Evolutionary conservation across 345 rosid genomes (phyloP).

Genomic region (Bruguiera sexangula): DNA sequence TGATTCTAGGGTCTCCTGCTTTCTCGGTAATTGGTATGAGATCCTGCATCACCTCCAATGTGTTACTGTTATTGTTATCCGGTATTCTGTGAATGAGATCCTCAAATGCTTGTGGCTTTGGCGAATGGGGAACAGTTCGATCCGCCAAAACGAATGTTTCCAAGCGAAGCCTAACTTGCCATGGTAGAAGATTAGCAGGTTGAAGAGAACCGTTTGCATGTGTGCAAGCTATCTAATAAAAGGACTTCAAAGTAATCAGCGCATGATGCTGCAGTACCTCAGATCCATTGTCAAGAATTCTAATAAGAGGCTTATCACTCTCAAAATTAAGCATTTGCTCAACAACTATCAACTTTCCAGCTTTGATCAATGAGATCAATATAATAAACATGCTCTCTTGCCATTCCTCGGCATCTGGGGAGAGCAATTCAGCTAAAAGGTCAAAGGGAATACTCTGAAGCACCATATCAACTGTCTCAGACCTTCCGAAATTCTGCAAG

Average conservation of each 20-base stretch:
- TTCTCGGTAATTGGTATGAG: conserved; percentile 34
- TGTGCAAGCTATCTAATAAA: conserved; percentile 28
- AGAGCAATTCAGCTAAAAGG: conserved; percentile 19
- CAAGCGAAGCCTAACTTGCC: conserved; percentile 30
- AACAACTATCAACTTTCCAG: conserved; percentile 35
- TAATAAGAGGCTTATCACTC: conserved; percentile 29
- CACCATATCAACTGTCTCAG: conserved; percentile 27
- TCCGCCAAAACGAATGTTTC: conserved; percentile 24
- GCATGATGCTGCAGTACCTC: conserved; percentile 33
- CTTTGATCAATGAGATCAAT: conserved; percentile 29
- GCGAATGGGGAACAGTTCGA: conserved; percentile 1
- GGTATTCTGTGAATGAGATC: conserved; percentile 24
- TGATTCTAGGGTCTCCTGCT: conserved; percentile 24
- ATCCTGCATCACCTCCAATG: conserved; percentile 29
- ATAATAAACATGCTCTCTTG: conserved; percentile 29
- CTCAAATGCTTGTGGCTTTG: conserved; percentile 24
- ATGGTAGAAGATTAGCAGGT: conserved; percentile 27
- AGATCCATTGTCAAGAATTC: conserved; percentile 26
- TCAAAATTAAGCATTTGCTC: conserved; percentile 31
- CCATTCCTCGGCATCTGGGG: conserved; percentile 21
- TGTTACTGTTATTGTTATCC: conserved; percentile 7
- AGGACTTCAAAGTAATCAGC: conserved; percentile 28
- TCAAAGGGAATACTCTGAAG: conserved; percentile 27
- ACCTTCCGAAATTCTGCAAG: conserved; percentile 33
- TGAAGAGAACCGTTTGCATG: conserved; percentile 17